phyloP scores from a whole-genome alignment of 345 rosid genomes.

The Citrus unshiu region DNA sequence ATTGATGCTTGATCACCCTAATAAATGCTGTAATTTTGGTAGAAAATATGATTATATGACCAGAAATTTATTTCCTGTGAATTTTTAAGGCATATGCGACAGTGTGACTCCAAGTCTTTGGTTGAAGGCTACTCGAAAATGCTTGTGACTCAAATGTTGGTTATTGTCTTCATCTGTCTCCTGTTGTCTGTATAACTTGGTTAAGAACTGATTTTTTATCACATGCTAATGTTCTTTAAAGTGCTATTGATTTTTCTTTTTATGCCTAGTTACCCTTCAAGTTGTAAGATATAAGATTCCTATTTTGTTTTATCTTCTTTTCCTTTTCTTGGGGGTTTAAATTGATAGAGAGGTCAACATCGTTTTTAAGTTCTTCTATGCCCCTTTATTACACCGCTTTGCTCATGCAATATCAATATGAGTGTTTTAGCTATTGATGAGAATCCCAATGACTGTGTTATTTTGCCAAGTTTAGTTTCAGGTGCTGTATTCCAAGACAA shows the following conservation, averaged over 20 bases:
- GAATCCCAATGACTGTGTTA: neutral
- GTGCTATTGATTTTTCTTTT: neutral
- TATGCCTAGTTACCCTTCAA: neutral
- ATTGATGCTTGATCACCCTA: neutral
- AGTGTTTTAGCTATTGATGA: neutral
- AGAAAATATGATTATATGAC: neutral
- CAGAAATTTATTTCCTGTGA: neutral
- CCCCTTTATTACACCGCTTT: neutral
- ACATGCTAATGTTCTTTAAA: neutral
- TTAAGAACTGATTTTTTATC: neutral
- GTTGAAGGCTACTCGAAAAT: neutral
- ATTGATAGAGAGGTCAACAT: neutral
- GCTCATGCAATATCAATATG: neutral
- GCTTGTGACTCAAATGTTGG: neutral
- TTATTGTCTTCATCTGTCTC: neutral
- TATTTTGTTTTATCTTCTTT: neutral
- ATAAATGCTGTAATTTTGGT: neutral
- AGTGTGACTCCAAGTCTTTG: neutral
- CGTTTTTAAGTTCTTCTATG: neutral
- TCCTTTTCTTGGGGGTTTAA: neutral
- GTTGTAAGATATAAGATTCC: neutral
- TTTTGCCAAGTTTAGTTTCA: neutral
- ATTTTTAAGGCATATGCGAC: neutral
- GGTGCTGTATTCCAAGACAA: neutral
- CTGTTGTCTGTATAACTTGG: neutral